Conservation (phyloP, 371 early-diverging fungal genomes). For the Haplosporangium sp. region DNA sequence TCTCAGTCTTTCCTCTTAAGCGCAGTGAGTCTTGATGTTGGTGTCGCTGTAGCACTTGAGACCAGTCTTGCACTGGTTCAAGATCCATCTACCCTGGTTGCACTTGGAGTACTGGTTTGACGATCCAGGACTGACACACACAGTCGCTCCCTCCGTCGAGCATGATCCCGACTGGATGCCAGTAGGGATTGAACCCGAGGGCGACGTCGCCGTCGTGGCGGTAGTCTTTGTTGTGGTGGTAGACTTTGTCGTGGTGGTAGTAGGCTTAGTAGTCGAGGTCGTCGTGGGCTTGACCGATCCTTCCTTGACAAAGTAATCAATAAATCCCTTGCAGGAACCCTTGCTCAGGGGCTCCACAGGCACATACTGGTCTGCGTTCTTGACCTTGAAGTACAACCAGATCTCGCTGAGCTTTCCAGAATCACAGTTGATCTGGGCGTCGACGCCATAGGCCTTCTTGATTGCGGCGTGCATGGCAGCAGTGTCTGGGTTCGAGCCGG, state of each 20-base stretch:
- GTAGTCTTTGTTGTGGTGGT: conserved; percentile 4
- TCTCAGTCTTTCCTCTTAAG: no score
- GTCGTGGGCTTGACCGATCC: conserved; percentile 14
- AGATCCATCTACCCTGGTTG: conserved; percentile 41
- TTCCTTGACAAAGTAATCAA: conserved; percentile 58
- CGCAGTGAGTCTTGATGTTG: conserved; percentile 46
- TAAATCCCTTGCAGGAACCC: conserved; percentile 58
- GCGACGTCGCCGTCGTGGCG: conserved; percentile 19
- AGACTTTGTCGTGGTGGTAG: conserved; percentile 9
- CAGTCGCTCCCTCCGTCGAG: conserved; percentile 35
- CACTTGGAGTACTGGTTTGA: conserved; percentile 54
- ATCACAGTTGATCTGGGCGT: conserved; percentile 59
- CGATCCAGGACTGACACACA: conserved; percentile 38
- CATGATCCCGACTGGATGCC: conserved; percentile 43
- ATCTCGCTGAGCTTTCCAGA: conserved; percentile 57
- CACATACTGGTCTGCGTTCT: conserved; percentile 30
- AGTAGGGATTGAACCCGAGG: conserved; percentile 36
- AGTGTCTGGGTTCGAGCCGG: conserved; percentile 67
- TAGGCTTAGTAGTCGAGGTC: conserved; percentile 7
- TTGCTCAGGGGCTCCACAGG: conserved; percentile 25
- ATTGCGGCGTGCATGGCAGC: conserved; percentile 65
- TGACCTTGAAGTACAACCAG: conserved; percentile 43
- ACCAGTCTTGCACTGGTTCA: conserved; percentile 55
- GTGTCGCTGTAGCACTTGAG: conserved; percentile 46
- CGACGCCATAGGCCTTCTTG: conserved; percentile 58